phyloP scores from a whole-genome alignment of 2,329 filamentous ascomycete genomes.

The Colletotrichum endophyticum region DNA sequence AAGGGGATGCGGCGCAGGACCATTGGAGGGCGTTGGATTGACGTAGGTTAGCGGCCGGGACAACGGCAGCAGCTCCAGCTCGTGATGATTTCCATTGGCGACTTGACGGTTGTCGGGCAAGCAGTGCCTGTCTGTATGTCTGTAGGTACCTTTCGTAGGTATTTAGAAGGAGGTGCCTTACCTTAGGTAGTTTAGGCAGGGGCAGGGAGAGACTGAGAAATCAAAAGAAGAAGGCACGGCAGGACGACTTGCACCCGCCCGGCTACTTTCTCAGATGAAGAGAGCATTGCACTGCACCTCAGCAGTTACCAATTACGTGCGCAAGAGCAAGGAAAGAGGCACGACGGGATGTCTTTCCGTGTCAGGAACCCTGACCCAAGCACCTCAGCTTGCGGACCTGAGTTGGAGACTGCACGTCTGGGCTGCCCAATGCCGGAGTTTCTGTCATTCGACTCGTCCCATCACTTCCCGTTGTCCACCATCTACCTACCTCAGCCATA shows the following conservation, averaged over 20 bases:
- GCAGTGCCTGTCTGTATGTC: not conserved
- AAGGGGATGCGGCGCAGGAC: not conserved
- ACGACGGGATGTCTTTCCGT: not conserved
- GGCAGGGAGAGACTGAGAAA: not conserved
- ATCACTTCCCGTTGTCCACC: not conserved
- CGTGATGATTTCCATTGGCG: not conserved
- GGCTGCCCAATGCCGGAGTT: not conserved
- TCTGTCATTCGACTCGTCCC: not conserved
- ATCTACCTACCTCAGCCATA: not conserved
- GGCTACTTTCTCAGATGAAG: not conserved
- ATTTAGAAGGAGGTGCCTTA: too few relatives aligned
- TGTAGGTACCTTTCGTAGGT: too few relatives aligned
- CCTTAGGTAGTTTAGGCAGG: too few relatives aligned
- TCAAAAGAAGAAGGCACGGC: not conserved
- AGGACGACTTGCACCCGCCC: not conserved
- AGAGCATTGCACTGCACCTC: not conserved
- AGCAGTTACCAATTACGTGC: not conserved
- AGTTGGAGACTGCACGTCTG: not conserved
- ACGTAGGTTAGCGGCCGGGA: not conserved
- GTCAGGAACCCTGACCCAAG: not conserved
- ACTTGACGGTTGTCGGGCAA: not conserved
- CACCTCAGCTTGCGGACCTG: not conserved
- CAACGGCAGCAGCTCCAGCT: not conserved
- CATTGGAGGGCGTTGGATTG: not conserved
- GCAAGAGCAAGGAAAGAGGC: not conserved